Evolutionary conservation across 192 early-diverging fungal species (phyloP).

Genomic region (Entomortierella beljakovae): DNA sequence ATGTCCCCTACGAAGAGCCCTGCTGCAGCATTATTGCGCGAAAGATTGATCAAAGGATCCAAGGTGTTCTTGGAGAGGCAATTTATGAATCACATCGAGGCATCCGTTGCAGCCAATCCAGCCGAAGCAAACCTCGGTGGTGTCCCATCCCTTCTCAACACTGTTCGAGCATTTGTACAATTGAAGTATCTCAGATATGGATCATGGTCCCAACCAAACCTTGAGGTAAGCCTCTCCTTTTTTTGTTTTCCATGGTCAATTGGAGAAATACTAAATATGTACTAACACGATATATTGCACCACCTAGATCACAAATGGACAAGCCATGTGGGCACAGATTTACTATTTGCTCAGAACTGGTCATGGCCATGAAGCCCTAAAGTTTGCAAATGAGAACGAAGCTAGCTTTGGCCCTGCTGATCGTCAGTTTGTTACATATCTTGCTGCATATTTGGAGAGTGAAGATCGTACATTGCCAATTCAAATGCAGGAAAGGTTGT

Average conservation of each 20-base stretch:
- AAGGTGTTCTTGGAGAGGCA: conserved; percentile 66
- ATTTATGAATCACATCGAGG: conserved; percentile 58
- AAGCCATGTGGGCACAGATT: conserved; percentile 90
- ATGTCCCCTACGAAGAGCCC: conserved; percentile 32
- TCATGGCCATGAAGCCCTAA: conserved; percentile 70
- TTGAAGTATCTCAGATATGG: conserved; percentile 73
- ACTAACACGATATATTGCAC: background rate
- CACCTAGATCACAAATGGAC: conserved; percentile 62
- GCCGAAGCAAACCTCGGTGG: conserved; percentile 83
- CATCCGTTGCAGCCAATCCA: conserved; percentile 67
- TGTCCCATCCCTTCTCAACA: conserved; percentile 77
- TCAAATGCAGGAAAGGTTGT: conserved; percentile 64
- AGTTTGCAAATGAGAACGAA: conserved; percentile 72
- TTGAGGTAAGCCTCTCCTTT: no score
- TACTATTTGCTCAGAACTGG: conserved; percentile 87
- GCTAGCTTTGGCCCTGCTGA: conserved; percentile 68
- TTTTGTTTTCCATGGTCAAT: no score
- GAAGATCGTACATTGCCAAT: conserved; percentile 58
- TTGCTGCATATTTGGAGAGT: conserved; percentile 71
- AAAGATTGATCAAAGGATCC: conserved; percentile 54
- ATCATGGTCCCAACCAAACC: conserved; percentile 49
- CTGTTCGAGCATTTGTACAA: conserved; percentile 78
- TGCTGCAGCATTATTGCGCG: conserved; percentile 36
- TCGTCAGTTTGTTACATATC: conserved; percentile 76
- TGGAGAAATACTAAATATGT: no score